Base-by-base conservation (phyloP, 2,329 filamentous ascomycete species). In the Arthrobotrys iridis region DNA sequence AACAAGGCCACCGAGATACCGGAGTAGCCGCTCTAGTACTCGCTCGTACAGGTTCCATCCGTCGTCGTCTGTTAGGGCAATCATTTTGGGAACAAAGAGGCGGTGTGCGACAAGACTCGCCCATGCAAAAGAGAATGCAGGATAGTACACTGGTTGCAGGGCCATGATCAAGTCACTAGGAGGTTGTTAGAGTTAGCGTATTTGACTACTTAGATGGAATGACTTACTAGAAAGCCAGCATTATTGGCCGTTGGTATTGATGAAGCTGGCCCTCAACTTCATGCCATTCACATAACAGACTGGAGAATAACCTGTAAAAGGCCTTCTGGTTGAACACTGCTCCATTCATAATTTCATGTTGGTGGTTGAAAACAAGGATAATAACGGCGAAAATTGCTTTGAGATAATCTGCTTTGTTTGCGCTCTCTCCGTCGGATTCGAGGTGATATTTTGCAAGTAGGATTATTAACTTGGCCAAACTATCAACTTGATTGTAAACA, bases 271-370 rank as follows among this genome's bases (percentile, higher is more conserved):
- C 85, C 10, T 86, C 86, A 52, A 87, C 84, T 50, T 84, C 80
- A 26, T 88, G 85, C 66, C 94, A 86, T 78, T 95, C 90, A 81
- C 91, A 92, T 3, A 99, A 86, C 52, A 97, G 86, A 79, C 91
- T 87, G 0, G 93, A 94, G 80, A 97, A 91, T 43, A 99, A 86
- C 48, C 94, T 89, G 87, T 93, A 95, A 85, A 97, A 98, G 28
- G 96, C 89, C 76, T 92, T 90, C 80, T 94, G 91, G 79, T 93
- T 94, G 84, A 96, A 93, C 40, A 86, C 87, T 63, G 97, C 93
- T 2, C 89, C 91, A 48, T 90, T 88, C 82, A 90, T 92, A 18
- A 75, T 30, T 66, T 91, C 86, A 79, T 96, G 90, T 81, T 98
- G 93, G 79, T 95, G 89, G 81, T 92, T 94, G 74, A 97, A 86